phyloP scores from a whole-genome alignment of 345 rosid species.

The Cochlearia excelsa region DNA sequence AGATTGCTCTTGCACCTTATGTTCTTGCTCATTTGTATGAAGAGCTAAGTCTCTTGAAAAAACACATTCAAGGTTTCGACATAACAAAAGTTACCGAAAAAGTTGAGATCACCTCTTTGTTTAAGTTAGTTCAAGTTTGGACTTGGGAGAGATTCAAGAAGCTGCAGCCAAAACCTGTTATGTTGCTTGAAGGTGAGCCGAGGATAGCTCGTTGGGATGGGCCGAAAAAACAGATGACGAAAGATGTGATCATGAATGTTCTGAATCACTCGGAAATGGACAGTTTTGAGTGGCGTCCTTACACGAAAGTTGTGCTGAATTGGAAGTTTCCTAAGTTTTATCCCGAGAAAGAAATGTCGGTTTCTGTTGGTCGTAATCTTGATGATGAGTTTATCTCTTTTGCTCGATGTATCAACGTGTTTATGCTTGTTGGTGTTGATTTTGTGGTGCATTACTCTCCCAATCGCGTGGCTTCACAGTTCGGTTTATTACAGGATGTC shows the following conservation, averaged over 20 bases:
- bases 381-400: conserved; percentile 38
- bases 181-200: conserved; percentile 30
- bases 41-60: conserved; percentile 37
- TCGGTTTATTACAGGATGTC: conserved; percentile 57
- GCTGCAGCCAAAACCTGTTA: conserved; percentile 30
- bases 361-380: conserved; percentile 9
- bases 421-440: conserved; percentile 41
- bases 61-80: conserved; percentile 5
- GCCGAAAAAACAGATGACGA: not conserved
- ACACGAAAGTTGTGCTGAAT: conserved; percentile 20
- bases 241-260: conserved; percentile 17
- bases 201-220: conserved; percentile 41
- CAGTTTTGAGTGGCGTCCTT: conserved; percentile 53
- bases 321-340: conserved; percentile 35
- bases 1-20: conserved; percentile 44
- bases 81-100: not conserved
- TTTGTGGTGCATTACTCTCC: conserved; percentile 45
- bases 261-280: conserved; percentile 24
- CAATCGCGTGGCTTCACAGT: conserved; percentile 53
- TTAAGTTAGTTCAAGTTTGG: conserved; percentile 51
- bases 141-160: conserved; percentile 47
- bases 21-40: conserved; percentile 44
- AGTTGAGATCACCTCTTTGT: conserved; percentile 26
- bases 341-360: conserved; percentile 26
- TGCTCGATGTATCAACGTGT: conserved; percentile 35